Conservation (phyloP, 2,329 filamentous ascomycete genomes). For the Massarina eburnea region DNA sequence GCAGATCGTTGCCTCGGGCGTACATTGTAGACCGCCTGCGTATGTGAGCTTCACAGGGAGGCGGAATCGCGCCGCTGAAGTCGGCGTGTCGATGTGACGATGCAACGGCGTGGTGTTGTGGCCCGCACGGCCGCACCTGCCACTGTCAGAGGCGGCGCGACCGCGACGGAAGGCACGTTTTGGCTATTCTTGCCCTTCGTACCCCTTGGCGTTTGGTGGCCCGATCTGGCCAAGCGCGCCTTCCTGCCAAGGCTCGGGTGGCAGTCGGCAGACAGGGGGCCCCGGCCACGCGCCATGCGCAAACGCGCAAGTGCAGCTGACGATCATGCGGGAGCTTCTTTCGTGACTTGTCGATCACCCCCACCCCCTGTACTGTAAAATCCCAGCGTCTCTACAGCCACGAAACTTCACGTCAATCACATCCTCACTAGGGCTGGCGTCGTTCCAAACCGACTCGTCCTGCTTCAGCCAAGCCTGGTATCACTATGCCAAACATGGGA, state of each 20-base stretch:
- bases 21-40: neutral
- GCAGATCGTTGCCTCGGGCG: slow-evolving; percentile 1
- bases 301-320: neutral
- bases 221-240: neutral
- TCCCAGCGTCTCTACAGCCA: neutral
- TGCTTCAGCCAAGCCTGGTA: slow-evolving; percentile 23
- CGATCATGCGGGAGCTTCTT: slow-evolving; percentile 3
- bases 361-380: neutral
- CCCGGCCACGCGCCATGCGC: neutral
- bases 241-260: neutral
- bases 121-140: slow-evolving; percentile 4
- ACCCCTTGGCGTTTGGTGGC: neutral
- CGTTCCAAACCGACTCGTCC: slow-evolving; percentile 28
- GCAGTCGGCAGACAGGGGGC: neutral
- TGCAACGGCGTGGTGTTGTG: neutral
- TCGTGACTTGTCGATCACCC: neutral
- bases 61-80: neutral
- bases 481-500: slow-evolving; percentile 9
- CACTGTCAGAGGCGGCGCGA: neutral
- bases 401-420: slow-evolving; percentile 18
- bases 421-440: slow-evolving; percentile 13
- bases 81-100: neutral
- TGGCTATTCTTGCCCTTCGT: slow-evolving; percentile 6
- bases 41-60: too few species aligned
- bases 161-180: slow-evolving; percentile 1